Evolutionary conservation across 2,329 filamentous ascomycete species (phyloP), one percentile per base, ranked within the genome.

Genomic region (Cercospora sp.): DNA sequence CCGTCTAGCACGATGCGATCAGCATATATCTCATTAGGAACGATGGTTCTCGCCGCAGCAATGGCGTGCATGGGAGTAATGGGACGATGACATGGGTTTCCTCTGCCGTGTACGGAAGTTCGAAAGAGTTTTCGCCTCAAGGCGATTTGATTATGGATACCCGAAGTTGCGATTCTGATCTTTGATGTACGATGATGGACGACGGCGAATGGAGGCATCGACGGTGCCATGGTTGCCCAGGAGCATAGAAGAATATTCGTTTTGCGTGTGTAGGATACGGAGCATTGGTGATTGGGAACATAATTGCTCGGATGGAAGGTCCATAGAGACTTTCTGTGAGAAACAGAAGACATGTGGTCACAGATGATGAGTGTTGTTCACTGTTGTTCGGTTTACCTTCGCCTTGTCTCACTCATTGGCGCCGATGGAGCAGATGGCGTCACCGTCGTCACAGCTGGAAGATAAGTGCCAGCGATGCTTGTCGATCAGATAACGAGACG

Each of bases 1-100:
- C 70, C 70, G 3, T 49, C 64, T 26, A 59, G 34, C 18, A 45
- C 63, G 18, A 45, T 51, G 37, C 28, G 45, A 51, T 51, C 45
- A 21, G 21, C 45, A 51, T 51, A 24, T 51, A 21, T 51, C 18
- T 24, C 45, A 10, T 10, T 51, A 21, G 45, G 18, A 24, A 51
- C 45, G 45, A 24, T 51, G 10, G 10, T 51, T 13, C 45, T 51
- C 45, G 45, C 45, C 12, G 45, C 45, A 51, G 45, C 45, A 16
- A 21, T 51, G 18, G 45, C 45, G 18, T 51, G 45, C 45, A 24
- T 21, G 2, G 45, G 45, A 21, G 21, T 51, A 13, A 4, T 51
- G 10, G 21, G 45, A 51, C 21, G 18, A 13, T 51, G 45, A 51
- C 13, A 40, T 13, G 1, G n/a, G 43, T 49, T 21, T 12, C n/a